These are phyloP conservation scores for Triticum aestivum DNA, from an alignment of 176 grass and related monocot genomes.

Conservation along the genomic window DNA sequence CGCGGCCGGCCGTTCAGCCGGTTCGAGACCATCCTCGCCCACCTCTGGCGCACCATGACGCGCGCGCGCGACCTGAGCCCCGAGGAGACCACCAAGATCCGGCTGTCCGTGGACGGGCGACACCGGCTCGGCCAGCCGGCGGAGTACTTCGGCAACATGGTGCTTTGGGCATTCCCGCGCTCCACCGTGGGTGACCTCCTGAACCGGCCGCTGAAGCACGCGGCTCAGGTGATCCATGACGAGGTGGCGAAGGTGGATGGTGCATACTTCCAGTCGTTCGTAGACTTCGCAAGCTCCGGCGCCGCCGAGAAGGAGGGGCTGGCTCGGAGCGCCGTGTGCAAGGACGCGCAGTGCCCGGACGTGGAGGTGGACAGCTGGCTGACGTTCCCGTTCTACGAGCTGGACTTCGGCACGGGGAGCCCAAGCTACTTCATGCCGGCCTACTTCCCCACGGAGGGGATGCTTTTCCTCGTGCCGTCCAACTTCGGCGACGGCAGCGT, in stretches of 20 bases:
- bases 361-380: conserved; percentile 80
- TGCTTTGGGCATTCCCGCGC: conserved; percentile 67
- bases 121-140: conserved; percentile 38
- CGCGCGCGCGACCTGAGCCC: conserved; percentile 22
- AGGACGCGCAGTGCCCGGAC: conserved; percentile 60
- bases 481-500: conserved; percentile 70
- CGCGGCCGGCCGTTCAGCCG: conserved; percentile 41
- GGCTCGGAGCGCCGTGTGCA: conserved; percentile 31
- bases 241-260: conserved; percentile 55
- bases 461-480: conserved; percentile 59
- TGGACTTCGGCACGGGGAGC: conserved; percentile 69
- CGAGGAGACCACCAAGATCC: conserved; percentile 27
- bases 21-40: conserved; percentile 61
- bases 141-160: conserved; percentile 66
- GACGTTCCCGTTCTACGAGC: conserved; percentile 69
- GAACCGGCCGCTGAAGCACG: conserved; percentile 39
- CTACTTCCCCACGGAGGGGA: conserved; percentile 65
- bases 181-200: conserved; percentile 41
- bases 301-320: conserved; percentile 43
- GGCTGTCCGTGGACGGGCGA: conserved; percentile 64
- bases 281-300: conserved; percentile 69
- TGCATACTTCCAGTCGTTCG: conserved; percentile 70
- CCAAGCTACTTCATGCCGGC: conserved; percentile 77
- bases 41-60: conserved; percentile 61
- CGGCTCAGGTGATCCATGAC: conserved; percentile 56